Base-by-base conservation (phyloP, 352 stramenopile species). In the Phytophthora kernoviae region DNA sequence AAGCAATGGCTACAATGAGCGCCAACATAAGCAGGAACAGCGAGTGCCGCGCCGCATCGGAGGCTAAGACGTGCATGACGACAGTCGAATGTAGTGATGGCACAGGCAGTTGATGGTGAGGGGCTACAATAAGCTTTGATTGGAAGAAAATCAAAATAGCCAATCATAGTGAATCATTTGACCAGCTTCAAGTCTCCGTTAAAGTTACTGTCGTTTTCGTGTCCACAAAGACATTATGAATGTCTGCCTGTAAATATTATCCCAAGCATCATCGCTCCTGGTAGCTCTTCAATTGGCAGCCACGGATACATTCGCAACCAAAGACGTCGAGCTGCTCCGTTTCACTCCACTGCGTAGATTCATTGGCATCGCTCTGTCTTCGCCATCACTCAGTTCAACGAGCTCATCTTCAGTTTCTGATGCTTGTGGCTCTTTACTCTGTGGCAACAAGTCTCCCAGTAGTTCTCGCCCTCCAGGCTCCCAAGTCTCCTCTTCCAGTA, bases 321-420 rank as follows among this genome's bases (percentile, higher is more conserved):
- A n/a, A n/a, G 40, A 22, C 9, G 9, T 18, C 12, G 27, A 39
- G 2, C n/a, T n/a, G 32, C 27, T 36, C 41, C 30, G 58, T 17
- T 68, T 62, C 0, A 7, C 20, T n/a, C 43, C 24, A 20, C 40
- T 17, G 10, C 70, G 60, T n/a, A 21, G 44, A 4, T 39, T 20
- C 32, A 50, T 59, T 15, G 10, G 40, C 15, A 26, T 32, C 12
- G 51, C 7, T 44, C 11, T 20, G n/a, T 73, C 71, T 58, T 80
- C 71, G 26, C 56, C 64, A 50, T 80, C 71, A 36, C 71, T 80
- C n/a, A 77, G 11, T 36, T 83, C 74, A 14, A 75, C 48, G 5
- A 75, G 34, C 5, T 78, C 68, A 15, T 79, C 71, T 44, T 79
- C 72, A n/a, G 59, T 65, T 22, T 45, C 45, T 15, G 55, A 65